These are phyloP conservation scores for Trichoderma endophyticum DNA, from an alignment of 2,329 filamentous ascomycete species.

Conservation along the genomic window DNA sequence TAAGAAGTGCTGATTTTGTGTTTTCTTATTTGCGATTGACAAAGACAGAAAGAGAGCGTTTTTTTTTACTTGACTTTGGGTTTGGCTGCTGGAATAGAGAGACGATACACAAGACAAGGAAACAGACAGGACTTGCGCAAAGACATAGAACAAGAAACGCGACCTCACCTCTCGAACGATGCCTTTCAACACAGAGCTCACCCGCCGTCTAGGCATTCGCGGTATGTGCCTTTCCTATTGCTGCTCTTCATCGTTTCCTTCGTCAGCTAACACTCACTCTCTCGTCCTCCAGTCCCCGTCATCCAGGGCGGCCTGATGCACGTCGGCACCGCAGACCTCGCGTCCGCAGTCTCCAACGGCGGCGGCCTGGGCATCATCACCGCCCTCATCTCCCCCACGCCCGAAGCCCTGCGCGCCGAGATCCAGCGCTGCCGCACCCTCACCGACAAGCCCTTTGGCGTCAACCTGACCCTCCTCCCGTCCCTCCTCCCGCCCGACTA, in stretches of 20 bases:
- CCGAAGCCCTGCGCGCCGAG: constrained; percentile 88
- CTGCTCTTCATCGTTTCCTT: too few relatives aligned
- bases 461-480: constrained; percentile 93
- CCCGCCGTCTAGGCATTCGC: constrained; percentile 55
- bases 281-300: constrained; percentile 59
- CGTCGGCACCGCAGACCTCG: constrained; percentile 77
- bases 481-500: constrained; percentile 90
- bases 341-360: constrained; percentile 74
- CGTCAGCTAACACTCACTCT: not conserved
- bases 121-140: not conserved
- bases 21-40: not conserved
- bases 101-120: not conserved
- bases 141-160: not conserved
- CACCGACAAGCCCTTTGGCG: constrained; percentile 78
- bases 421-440: constrained; percentile 82
- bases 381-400: constrained; percentile 86
- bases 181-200: constrained; percentile 58
- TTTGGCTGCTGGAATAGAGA: not conserved
- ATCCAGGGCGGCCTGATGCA: constrained; percentile 88
- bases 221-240: constrained; percentile 29
- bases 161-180: constrained; percentile 37
- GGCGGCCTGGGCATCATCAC: constrained; percentile 81
- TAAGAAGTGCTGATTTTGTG: not conserved
- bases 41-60: not conserved
- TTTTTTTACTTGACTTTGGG: not conserved